Base-by-base conservation (phyloP, 148 eudicot species). In the Chenopodium berlandieri region DNA sequence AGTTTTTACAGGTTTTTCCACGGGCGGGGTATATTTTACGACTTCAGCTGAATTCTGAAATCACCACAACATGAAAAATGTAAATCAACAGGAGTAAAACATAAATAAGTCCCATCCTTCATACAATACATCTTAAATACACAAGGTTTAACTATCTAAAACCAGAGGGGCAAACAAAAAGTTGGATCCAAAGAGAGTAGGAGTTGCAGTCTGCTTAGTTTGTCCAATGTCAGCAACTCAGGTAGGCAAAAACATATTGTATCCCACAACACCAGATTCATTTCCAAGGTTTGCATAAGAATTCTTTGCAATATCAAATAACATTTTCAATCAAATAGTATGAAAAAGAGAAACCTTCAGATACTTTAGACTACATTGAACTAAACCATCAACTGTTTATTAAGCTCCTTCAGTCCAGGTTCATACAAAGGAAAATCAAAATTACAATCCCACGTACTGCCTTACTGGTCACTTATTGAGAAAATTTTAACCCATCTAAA, bases 1-100 rank as follows among this genome's bases (percentile, higher is more conserved):
- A 56, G 93, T 84, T 86, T 90, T 95, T 4, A 86, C 40, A 3
- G 91, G 92, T 82, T 96, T 96, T 86, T 96, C 98, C 3, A 82
- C 77, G 20, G 98, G 94, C 10, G 86, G 90, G 17, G 88, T 79
- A 73, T 91, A 90, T 81, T 89, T 92, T 23, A 84, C 14, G 68
- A 84, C 80, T 30, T 92, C 92, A 67, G 78, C 83, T 32, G 85
- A 31, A 47, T 89, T 91, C 94, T 92, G 90, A 75, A 77, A 77
- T 25, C 62, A 22, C 2, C 78, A 34, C 6, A 10, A 9, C 60
- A 69, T 13, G 66, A 40, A 62, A 54, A 58, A 47, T 34, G 20
- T n/a, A 30, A 70, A 40, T 14, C 30, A 31, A 11, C 70, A 48
- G 1, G 22, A 48, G 12, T 7, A 10, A 10, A 52, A 56, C 73